These are phyloP conservation scores for Lactifluus volemus DNA, from an alignment of 768 basidiomycete genomes.

Conservation along the genomic window DNA sequence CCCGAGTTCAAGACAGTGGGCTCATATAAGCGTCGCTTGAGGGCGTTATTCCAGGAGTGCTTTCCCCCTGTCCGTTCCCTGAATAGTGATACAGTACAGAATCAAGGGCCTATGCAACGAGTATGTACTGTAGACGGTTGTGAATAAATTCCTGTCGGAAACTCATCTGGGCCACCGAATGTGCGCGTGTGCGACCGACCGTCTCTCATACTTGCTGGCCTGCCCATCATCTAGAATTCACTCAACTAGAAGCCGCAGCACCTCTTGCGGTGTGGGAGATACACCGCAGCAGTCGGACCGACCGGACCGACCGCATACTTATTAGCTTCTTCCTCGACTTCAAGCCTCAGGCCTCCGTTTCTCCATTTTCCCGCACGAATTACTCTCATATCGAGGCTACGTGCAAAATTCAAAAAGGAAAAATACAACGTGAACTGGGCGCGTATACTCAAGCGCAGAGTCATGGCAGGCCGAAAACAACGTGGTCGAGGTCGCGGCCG, in stretches of 20 bases:
- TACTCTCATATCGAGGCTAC: neutral
- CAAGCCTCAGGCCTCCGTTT: neutral
- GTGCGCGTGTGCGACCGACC: neutral
- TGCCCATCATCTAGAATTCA: too few relatives aligned
- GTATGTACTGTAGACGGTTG: too few relatives aligned
- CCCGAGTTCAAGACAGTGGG: too few relatives aligned
- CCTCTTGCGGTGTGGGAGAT: too few relatives aligned
- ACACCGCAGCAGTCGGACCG: neutral
- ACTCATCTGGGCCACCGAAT: neutral
- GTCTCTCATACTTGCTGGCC: too few relatives aligned
- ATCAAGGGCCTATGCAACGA: too few relatives aligned
- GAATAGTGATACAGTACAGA: too few relatives aligned
- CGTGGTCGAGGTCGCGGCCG: slow-evolving; percentile 16
- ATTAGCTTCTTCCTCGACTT: neutral
- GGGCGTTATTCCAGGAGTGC: too few relatives aligned
- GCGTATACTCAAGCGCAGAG: neutral
- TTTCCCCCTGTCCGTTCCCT: too few relatives aligned
- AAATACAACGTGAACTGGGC: neutral
- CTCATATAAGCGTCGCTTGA: too few relatives aligned
- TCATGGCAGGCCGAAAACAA: slow-evolving; percentile 15
- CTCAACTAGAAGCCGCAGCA: too few relatives aligned
- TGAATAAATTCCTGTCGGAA: too few relatives aligned
- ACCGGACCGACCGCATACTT: neutral
- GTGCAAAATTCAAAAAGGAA: neutral
- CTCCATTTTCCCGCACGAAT: neutral